Percentiles rank a stretch among this genome's conserved stretches.
phyloP scores from a whole-genome alignment of 1,284 basidiomycete genomes.

The Ganoderma sinense region DNA sequence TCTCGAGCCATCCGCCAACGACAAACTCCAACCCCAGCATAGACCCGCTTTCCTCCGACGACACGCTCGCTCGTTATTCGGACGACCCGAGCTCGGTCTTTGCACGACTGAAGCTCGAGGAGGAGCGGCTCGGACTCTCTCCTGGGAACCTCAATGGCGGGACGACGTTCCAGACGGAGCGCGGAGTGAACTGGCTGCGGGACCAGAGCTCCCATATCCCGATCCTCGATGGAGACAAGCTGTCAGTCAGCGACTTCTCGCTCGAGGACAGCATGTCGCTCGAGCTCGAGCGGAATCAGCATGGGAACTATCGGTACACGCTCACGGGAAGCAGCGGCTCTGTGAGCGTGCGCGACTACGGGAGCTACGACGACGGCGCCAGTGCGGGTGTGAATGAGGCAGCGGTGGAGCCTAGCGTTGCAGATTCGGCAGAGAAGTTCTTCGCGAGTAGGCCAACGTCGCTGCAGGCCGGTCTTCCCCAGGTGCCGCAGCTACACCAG shows the following conservation, averaged over 20 bases:
- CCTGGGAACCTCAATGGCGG: conserved; percentile 54
- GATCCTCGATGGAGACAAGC: conserved; percentile 38
- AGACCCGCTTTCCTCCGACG: conserved; percentile 41
- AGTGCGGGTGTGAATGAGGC: conserved; percentile 43
- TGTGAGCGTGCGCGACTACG: conserved; percentile 53
- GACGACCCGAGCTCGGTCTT: conserved; percentile 60
- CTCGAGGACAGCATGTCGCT: conserved; percentile 47
- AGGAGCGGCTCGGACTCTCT: conserved; percentile 51
- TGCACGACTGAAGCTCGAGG: conserved; percentile 61
- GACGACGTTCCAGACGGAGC: conserved; percentile 58
- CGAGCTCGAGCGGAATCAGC: conserved; percentile 66
- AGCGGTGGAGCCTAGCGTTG: conserved; percentile 29
- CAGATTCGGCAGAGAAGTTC: conserved; percentile 28
- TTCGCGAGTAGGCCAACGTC: conserved; percentile 57
- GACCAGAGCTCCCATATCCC: conserved; percentile 79
- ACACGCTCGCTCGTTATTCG: conserved; percentile 40
- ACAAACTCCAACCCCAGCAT: conserved; percentile 19
- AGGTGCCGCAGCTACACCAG: neutral
- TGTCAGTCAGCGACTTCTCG: conserved; percentile 29
- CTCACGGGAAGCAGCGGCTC: conserved; percentile 65
- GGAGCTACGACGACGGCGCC: conserved; percentile 57
- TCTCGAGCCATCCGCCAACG: conserved; percentile 30
- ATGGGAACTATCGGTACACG: conserved; percentile 79
- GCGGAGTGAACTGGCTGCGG: conserved; percentile 81
- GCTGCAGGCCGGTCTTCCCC: conserved; percentile 55